These are phyloP conservation scores for Sclerotinia trifoliorum DNA, from an alignment of 2,329 filamentous ascomycete species.

Conservation along the genomic window DNA sequence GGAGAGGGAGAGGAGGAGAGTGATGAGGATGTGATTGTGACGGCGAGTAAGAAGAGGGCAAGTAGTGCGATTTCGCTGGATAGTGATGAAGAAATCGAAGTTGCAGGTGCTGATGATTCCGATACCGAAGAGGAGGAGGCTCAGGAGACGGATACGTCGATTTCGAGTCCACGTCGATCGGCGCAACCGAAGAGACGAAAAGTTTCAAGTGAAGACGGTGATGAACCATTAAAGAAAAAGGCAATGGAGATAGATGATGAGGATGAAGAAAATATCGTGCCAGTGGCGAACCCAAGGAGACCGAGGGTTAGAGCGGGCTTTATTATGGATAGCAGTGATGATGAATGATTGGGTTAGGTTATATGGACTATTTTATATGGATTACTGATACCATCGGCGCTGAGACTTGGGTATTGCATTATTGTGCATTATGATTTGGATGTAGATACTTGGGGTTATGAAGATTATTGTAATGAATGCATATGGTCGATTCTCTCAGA, in stretches of 20 bases:
- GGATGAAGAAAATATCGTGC: constrained; percentile 46
- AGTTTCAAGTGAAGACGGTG: constrained; percentile 38
- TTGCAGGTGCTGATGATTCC: constrained; percentile 26
- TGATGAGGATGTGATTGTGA: constrained; percentile 34
- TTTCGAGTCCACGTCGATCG: constrained; percentile 42
- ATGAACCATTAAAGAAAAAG: constrained; percentile 23
- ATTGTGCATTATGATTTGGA: background rate
- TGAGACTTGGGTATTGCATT: background rate
- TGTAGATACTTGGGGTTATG: background rate
- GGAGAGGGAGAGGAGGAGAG: constrained; percentile 34
- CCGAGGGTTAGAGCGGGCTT: constrained; percentile 52
- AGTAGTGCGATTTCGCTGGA: constrained; percentile 29
- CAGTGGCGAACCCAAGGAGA: constrained; percentile 36
- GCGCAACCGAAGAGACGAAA: constrained; percentile 44
- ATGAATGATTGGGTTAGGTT: constrained; percentile 33
- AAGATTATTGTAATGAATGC: background rate
- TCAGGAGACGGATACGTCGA: constrained; percentile 42
- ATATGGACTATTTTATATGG: background rate
- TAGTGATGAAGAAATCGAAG: constrained; percentile 35
- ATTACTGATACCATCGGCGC: constrained; percentile 21
- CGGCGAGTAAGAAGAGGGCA: constrained; percentile 23
- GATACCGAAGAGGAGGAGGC: constrained; percentile 39
- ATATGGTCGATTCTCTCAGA: background rate
- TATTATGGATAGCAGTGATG: constrained; percentile 58
- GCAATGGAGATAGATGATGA: constrained; percentile 37